Conservation (phyloP, 129 eudicot species). For the Flaveria linearis region DNA sequence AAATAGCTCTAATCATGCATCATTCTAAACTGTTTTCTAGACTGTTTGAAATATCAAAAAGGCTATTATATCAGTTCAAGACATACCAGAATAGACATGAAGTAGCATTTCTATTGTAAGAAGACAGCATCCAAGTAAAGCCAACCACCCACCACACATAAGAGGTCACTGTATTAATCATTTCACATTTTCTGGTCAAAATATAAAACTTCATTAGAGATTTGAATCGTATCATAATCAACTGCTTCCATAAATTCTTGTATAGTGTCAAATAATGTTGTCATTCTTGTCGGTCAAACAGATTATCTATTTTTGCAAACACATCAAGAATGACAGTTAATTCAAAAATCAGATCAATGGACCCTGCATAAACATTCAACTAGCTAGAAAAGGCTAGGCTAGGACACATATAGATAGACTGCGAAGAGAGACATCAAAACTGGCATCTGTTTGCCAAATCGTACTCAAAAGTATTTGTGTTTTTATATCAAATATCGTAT, state of each 20-base stretch:
- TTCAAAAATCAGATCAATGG: conserved; percentile 9
- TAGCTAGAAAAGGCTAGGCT: neutral
- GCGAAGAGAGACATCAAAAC: neutral
- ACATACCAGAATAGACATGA: conserved; percentile 80
- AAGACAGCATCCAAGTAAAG: conserved; percentile 63
- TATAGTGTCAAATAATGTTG: conserved; percentile 3
- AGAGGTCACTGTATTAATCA: conserved; percentile 51
- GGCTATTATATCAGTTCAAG: neutral
- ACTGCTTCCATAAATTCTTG: neutral
- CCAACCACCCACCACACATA: conserved; percentile 80
- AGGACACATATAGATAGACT: neutral
- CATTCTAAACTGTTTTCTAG: conserved; percentile 8
- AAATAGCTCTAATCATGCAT: conserved; percentile 17
- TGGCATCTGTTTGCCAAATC: neutral
- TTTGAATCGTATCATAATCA: neutral
- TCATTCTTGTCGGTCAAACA: conserved; percentile 1
- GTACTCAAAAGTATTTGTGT: neutral
- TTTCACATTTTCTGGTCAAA: conserved; percentile 52
- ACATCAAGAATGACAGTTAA: neutral
- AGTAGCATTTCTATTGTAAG: conserved; percentile 51
- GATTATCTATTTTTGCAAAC: neutral
- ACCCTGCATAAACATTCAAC: conserved; percentile 6
- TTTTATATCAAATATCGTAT: neutral
- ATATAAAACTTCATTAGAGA: conserved; percentile 14
- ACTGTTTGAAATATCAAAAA: conserved; percentile 3